Base-by-base conservation (phyloP, 116 monocot genomes). In the Zostera marina region DNA sequence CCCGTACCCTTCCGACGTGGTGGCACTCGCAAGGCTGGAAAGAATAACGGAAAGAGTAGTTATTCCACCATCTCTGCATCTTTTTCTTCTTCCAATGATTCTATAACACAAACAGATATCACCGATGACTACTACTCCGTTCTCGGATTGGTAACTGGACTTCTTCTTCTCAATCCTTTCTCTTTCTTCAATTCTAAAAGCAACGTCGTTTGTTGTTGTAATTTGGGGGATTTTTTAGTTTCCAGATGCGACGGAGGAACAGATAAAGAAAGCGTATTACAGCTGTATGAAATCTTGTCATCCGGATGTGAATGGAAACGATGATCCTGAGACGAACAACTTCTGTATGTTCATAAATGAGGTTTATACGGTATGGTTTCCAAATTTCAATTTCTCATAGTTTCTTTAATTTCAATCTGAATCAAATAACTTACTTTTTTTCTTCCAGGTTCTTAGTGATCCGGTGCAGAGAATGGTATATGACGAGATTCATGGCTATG, bases 261-360 rank as follows among this genome's bases (percentile, higher is more conserved):
- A 94, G 69, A 88, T 94, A 69, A 94, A 88, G 68, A 81, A 82
- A 59, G 94, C 94, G 48, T 94, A 94, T 45, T 82, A 88, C 57
- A 78, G 78, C 64, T 94, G 88, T 60, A 94, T 94, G 94, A 94
- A 94, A 72, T 60, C 72, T 41, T 94, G 88, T 65, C 94, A 94
- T 78, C 94, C 94, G 3, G 88, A 88, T 22, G 73, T 94, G 62
- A 79, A 74, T 54, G 94, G 94, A 14, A 71, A 94, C 54, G 85
- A 94, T 51, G 81, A 82, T 70, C 75, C 68, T 15, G 94, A 88
- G 24, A 65, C 82, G 22, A 94, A 72, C 41, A 88, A 88, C 67
- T 94, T 94, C 45, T 94, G 94, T 67, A 94, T 85, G 77, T 94
- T 94, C 72, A 77, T 94, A 63, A 94, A 94, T 41, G 94, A 94